phyloP scores from a whole-genome alignment of 1,284 basidiomycete genomes.

The Trametes hirsuta region DNA sequence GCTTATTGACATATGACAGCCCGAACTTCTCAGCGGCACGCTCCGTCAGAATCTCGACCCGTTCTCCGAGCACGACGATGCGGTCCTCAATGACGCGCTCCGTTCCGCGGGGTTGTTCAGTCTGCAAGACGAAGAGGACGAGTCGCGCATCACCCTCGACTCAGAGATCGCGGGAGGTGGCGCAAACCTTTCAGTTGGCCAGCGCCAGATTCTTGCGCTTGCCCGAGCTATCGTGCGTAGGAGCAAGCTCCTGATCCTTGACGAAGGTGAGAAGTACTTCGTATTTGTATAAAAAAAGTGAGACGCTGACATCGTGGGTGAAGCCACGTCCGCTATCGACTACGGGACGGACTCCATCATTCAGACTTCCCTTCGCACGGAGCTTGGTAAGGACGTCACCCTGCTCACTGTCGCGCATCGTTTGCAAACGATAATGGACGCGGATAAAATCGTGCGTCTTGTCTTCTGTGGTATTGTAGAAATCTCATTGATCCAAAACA shows the following conservation, averaged over 20 bases:
- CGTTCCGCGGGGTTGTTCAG: conserved; percentile 57
- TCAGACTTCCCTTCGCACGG: conserved; percentile 55
- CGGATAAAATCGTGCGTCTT: conserved; percentile 41
- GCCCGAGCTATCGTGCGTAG: conserved; percentile 61
- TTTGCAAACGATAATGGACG: conserved; percentile 70
- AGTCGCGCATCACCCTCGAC: conserved; percentile 54
- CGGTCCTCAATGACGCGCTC: conserved; percentile 49
- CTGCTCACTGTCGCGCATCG: conserved; percentile 70
- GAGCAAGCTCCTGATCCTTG: conserved; percentile 64
- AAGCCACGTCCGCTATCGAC: conserved; percentile 46
- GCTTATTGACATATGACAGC: conserved; percentile 38
- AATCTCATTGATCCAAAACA: no score
- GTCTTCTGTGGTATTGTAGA: neutral
- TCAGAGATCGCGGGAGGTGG: conserved; percentile 60
- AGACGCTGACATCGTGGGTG: neutral
- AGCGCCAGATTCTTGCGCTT: conserved; percentile 62
- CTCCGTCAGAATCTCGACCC: conserved; percentile 70
- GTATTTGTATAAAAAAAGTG: neutral
- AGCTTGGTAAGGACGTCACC: conserved; percentile 55
- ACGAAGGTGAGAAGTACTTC: conserved; percentile 47
- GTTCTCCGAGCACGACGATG: conserved; percentile 76
- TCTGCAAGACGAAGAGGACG: conserved; percentile 51
- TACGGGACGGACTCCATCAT: conserved; percentile 61
- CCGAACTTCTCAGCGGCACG: conserved; percentile 66
- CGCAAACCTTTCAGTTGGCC: conserved; percentile 58